Conservation (phyloP, 495 filamentous ascomycete species). For the Copromyces sp. region DNA sequence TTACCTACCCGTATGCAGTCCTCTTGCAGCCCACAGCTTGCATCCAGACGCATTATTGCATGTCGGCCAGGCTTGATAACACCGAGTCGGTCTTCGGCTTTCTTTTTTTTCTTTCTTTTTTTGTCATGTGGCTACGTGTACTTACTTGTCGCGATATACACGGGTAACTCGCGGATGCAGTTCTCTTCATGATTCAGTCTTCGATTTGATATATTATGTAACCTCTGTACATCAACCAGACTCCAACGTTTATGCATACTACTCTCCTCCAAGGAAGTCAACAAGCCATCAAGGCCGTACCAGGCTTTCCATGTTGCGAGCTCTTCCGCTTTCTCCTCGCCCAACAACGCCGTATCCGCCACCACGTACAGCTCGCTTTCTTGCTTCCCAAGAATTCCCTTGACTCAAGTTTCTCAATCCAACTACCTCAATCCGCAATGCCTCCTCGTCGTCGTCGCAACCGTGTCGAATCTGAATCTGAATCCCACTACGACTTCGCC, state of each 20-base stretch:
- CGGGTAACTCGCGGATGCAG: neutral
- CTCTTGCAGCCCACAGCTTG: neutral
- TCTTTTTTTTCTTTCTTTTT: neutral
- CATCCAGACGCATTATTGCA: neutral
- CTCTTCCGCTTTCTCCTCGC: too few species aligned
- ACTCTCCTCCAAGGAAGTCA: conserved; percentile 50
- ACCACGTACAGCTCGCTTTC: too few species aligned
- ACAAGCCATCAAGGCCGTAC: conserved; percentile 31
- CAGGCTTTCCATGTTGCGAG: too few species aligned
- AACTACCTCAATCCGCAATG: conserved; percentile 29
- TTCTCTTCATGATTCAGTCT: neutral
- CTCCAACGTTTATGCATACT: conserved; percentile 21
- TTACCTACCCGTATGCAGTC: too few species aligned
- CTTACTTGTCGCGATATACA: neutral
- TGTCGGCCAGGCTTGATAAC: neutral
- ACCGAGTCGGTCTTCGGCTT: neutral
- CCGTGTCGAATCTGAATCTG: too few species aligned
- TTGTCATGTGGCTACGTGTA: too few species aligned
- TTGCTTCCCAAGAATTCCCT: too few species aligned
- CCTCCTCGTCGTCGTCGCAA: too few species aligned
- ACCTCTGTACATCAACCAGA: neutral
- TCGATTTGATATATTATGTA: neutral
- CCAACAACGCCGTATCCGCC: too few species aligned
- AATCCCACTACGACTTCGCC: too few species aligned
- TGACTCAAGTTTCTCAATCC: conserved; percentile 8